These are phyloP conservation scores for Fusarium abutilonis DNA, from an alignment of 2,329 filamentous ascomycete species.

Conservation along the genomic window DNA sequence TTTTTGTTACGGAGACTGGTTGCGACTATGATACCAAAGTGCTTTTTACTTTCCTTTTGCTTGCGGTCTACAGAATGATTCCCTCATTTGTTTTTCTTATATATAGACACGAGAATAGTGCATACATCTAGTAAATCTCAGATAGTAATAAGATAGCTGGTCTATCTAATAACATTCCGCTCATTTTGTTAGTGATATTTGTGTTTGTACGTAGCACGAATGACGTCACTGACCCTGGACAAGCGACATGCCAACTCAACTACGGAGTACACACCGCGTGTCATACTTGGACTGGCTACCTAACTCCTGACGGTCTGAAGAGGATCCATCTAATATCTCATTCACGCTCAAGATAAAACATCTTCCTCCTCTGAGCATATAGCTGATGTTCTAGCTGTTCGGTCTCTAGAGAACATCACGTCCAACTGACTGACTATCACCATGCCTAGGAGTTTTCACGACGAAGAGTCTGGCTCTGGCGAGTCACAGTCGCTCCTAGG, in stretches of 20 bases:
- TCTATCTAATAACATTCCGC: conserved; percentile 11
- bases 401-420: conserved; percentile 25
- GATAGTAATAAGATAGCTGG: conserved; percentile 39
- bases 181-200: neutral
- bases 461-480: conserved; percentile 51
- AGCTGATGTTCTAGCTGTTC: conserved; percentile 28
- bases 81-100: neutral
- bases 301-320: neutral
- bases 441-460: conserved; percentile 46
- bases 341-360: neutral
- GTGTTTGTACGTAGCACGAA: neutral
- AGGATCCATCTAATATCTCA: neutral
- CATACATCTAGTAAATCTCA: conserved; percentile 10
- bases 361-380: neutral
- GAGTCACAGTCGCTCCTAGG: conserved; percentile 56
- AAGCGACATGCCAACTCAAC: neutral
- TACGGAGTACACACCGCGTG: neutral
- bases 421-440: conserved; percentile 17
- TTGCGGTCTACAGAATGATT: conserved; percentile 13
- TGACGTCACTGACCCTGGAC: neutral
- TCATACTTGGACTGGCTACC: neutral
- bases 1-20: conserved; percentile 13
- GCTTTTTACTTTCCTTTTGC: conserved; percentile 22
- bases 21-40: conserved; percentile 38
- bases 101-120: conserved; percentile 12